Conservation (phyloP, 179 eudicot genomes). For the Pouteria campechiana region DNA sequence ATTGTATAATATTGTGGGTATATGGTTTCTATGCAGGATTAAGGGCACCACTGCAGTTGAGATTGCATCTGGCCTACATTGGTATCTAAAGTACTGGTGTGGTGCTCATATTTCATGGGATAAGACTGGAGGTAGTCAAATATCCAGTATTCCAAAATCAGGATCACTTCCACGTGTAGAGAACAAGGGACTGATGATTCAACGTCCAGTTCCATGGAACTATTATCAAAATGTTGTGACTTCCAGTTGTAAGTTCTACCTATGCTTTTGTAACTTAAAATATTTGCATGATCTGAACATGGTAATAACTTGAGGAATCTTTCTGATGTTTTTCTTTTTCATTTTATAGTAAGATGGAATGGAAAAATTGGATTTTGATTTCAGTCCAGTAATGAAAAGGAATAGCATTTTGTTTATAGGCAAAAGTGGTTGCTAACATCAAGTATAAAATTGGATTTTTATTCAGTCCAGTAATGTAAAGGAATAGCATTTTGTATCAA, state of each 20-base stretch:
- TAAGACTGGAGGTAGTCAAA: slow-evolving; percentile 86
- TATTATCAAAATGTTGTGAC: slow-evolving; percentile 98
- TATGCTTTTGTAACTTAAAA: too few species aligned
- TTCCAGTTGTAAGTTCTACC: slow-evolving; percentile 75
- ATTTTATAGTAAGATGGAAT: too few species aligned
- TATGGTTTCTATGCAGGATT: slow-evolving; percentile 31
- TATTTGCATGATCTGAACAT: too few species aligned
- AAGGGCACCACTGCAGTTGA: slow-evolving; percentile 88
- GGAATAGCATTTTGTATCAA: too few species aligned
- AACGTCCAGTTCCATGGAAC: slow-evolving; percentile 90
- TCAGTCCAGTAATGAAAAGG: background rate
- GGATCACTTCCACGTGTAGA: slow-evolving; percentile 63
- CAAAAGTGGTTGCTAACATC: too few species aligned
- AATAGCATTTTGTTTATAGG: too few species aligned
- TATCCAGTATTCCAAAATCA: slow-evolving; percentile 53
- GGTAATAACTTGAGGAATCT: too few species aligned
- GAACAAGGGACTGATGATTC: slow-evolving; percentile 43
- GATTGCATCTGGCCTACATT: slow-evolving; percentile 79
- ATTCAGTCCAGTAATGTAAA: too few species aligned
- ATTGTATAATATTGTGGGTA: background rate
- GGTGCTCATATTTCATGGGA: slow-evolving; percentile 96
- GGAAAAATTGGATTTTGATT: too few species aligned
- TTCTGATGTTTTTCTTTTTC: background rate
- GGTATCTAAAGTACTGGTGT: slow-evolving; percentile 85
- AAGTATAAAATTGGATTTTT: too few species aligned